Evolutionary conservation across 306 rosid species (phyloP).

Genomic region (Fragaria nilgerrensis): DNA sequence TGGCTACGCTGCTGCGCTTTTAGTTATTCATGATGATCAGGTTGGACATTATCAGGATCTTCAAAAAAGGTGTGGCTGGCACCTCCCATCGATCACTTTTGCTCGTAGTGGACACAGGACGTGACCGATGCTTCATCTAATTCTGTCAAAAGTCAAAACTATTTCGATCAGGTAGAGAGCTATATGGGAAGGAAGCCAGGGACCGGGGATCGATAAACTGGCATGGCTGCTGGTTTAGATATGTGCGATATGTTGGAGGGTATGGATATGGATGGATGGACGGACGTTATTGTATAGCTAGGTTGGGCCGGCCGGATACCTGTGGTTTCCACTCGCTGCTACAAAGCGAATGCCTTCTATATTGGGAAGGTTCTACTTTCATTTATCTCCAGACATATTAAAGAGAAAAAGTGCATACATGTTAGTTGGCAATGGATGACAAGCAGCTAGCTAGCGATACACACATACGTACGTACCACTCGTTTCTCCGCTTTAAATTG

Average conservation of each 20-base stretch:
- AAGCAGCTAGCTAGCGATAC: neutral
- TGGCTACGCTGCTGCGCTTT: no score
- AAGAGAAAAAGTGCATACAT: neutral
- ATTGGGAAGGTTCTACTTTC: slow-evolving; percentile 19
- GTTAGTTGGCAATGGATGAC: neutral
- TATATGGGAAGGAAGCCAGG: neutral
- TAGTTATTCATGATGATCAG: neutral
- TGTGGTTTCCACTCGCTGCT: neutral
- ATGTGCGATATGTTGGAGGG: neutral
- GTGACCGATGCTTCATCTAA: neutral
- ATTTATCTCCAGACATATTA: neutral
- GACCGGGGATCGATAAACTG: neutral
- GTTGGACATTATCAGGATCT: neutral
- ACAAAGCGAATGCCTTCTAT: slow-evolving; percentile 1
- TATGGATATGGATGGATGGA: neutral
- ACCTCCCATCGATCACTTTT: neutral
- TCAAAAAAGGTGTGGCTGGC: slow-evolving; percentile 1
- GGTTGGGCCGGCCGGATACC: neutral
- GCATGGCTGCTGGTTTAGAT: neutral
- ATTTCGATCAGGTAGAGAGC: neutral
- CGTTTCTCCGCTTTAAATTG: neutral
- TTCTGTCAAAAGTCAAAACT: neutral
- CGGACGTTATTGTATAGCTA: neutral
- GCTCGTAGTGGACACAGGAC: neutral
- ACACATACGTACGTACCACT: neutral